Evolutionary conservation across 2,329 filamentous ascomycete species (phyloP).

Genomic region (Colletotrichum kahawae): DNA sequence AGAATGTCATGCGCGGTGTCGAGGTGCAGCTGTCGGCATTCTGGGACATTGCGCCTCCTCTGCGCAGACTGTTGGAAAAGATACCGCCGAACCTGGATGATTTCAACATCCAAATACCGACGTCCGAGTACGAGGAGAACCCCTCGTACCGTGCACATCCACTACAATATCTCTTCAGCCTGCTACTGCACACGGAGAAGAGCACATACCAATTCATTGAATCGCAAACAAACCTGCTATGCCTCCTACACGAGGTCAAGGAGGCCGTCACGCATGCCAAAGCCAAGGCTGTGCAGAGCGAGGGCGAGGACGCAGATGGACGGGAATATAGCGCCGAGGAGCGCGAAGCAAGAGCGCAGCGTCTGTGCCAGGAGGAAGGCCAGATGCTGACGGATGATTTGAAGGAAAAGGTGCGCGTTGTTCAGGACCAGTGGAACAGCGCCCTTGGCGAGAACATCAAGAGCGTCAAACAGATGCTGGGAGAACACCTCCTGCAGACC

Average conservation of each 20-base stretch:
- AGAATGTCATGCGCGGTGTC: conserved; percentile 85
- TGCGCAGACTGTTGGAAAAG: conserved; percentile 79
- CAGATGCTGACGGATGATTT: conserved; percentile 78
- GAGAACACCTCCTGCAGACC: conserved; percentile 72
- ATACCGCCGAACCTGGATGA: conserved; percentile 65
- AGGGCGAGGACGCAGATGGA: conserved; percentile 52
- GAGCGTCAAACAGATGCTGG: conserved; percentile 75
- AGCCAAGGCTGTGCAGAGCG: conserved; percentile 69
- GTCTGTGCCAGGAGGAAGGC: conserved; percentile 71
- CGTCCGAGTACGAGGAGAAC: conserved; percentile 83
- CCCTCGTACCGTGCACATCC: conserved; percentile 81
- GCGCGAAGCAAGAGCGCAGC: conserved; percentile 48
- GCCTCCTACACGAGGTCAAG: conserved; percentile 88
- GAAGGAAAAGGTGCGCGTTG: conserved; percentile 89
- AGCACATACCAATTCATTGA: conserved; percentile 98
- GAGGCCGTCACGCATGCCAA: conserved; percentile 76
- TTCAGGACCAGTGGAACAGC: conserved; percentile 90
- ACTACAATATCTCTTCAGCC: conserved; percentile 86
- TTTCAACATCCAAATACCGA: conserved; percentile 80
- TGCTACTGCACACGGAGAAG: conserved; percentile 88
- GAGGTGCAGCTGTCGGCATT: conserved; percentile 93
- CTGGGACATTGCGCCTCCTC: conserved; percentile 93
- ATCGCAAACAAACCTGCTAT: conserved; percentile 88
- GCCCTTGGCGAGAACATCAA: conserved; percentile 81
- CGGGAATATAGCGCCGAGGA: conserved; percentile 35